Evolutionary conservation across 2,329 filamentous ascomycete genomes (phyloP).

Genomic region (Bisporella sp.): DNA sequence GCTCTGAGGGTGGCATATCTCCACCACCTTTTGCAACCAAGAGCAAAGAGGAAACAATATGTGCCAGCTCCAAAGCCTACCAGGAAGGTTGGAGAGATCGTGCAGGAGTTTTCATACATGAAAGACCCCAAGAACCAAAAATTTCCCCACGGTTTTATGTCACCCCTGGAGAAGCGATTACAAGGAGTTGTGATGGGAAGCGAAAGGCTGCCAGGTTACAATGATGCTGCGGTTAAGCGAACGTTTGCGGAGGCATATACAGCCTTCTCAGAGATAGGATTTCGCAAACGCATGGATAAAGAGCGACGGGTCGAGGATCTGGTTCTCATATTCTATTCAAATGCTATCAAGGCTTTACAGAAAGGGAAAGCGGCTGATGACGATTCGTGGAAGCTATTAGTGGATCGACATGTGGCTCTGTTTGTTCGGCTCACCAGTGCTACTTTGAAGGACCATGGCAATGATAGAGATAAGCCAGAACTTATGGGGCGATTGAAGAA

Average conservation of each 20-base stretch:
- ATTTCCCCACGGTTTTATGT: conserved; percentile 66
- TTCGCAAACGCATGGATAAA: conserved; percentile 88
- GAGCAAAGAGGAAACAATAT: conserved; percentile 84
- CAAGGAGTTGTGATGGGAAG: conserved; percentile 56
- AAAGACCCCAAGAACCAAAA: conserved; percentile 62
- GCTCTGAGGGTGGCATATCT: conserved; percentile 88
- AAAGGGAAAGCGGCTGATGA: conserved; percentile 71
- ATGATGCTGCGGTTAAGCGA: conserved; percentile 83
- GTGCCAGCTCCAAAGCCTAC: conserved; percentile 58
- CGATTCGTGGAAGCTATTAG: conserved; percentile 83
- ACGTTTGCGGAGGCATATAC: conserved; percentile 95
- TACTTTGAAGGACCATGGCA: conserved; percentile 76
- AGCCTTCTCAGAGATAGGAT: conserved; percentile 80
- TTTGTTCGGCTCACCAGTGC: conserved; percentile 82
- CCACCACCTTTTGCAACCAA: conserved; percentile 85
- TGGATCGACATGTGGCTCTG: conserved; percentile 88
- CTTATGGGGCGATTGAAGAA: conserved; percentile 70
- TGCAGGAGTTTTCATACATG: conserved; percentile 72
- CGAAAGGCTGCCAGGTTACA: conserved; percentile 81
- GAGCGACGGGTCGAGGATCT: conserved; percentile 89
- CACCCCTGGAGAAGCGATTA: conserved; percentile 47
- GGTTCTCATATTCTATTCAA: conserved; percentile 92
- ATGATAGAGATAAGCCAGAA: conserved; percentile 78
- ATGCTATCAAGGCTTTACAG: conserved; percentile 83
- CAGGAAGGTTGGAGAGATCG: conserved; percentile 66